phyloP scores from a whole-genome alignment of 495 filamentous ascomycete genomes.

The Trichoderma erinaceum region DNA sequence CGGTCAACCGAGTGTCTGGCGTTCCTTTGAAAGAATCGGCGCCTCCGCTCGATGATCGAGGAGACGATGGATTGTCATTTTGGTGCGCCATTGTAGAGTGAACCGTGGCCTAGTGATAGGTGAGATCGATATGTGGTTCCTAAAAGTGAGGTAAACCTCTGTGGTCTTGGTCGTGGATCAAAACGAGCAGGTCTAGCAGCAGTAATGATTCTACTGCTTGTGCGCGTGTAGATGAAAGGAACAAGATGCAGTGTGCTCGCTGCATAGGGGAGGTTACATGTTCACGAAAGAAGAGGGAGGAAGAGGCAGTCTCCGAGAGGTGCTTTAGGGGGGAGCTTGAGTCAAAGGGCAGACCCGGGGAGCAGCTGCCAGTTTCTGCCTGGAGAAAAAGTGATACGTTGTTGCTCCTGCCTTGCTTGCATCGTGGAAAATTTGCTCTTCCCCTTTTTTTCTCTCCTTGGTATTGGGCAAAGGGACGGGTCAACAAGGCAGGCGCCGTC shows the following conservation, averaged over 20 bases:
- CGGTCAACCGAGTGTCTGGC: slow-evolving; percentile 56
- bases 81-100: slow-evolving; percentile 26
- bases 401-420: neutral
- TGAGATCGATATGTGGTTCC: neutral
- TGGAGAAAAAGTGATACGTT: neutral
- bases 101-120: neutral
- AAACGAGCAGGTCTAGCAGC: neutral
- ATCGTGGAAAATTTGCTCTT: neutral
- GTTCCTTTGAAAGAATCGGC: slow-evolving; percentile 53
- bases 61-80: slow-evolving; percentile 45
- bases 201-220: neutral
- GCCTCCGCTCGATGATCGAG: slow-evolving; percentile 51
- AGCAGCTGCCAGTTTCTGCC: neutral
- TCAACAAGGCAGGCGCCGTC: neutral
- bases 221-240: neutral
- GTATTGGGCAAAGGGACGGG: neutral
- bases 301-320: neutral
- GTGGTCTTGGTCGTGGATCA: neutral
- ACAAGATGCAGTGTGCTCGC: neutral
- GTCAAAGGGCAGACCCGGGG: neutral
- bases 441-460: neutral
- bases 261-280: neutral
- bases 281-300: neutral
- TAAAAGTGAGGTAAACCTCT: neutral
- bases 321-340: neutral